Conservation (phyloP, 352 stramenopile genomes). For the Phytophthora pluvialis region DNA sequence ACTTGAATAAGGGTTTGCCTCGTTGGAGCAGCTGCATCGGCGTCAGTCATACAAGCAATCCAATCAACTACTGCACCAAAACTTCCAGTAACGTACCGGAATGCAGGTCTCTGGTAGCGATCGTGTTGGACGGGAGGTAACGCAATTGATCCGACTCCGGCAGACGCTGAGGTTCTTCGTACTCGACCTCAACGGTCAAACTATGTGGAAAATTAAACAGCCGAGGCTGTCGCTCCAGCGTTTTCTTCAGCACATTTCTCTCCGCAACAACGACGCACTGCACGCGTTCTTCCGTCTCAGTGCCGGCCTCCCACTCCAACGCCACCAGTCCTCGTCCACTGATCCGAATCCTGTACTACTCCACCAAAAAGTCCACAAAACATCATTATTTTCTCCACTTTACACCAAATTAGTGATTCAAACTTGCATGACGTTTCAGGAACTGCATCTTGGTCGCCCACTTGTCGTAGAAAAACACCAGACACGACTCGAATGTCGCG, state of each 20-base stretch:
- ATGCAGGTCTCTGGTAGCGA: conserved; percentile 50
- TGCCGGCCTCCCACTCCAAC: conserved; percentile 64
- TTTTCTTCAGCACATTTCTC: conserved; percentile 57
- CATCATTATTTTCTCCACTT: background rate
- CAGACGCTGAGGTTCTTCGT: conserved; percentile 58
- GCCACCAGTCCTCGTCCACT: conserved; percentile 55
- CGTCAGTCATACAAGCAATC: background rate
- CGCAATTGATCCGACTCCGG: conserved; percentile 63
- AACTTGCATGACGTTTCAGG: conserved; percentile 66
- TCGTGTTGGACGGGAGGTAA: conserved; percentile 52
- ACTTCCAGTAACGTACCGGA: conserved; percentile 16
- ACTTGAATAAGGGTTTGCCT: conserved; percentile 8
- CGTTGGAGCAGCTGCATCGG: conserved; percentile 7
- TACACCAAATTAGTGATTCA: background rate
- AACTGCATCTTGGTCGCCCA: conserved; percentile 69
- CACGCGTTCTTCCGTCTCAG: conserved; percentile 67
- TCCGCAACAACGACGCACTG: conserved; percentile 69
- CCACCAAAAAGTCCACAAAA: conserved; percentile 1
- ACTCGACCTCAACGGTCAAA: conserved; percentile 54
- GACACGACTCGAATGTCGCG: conserved; percentile 52
- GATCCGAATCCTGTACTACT: conserved; percentile 70
- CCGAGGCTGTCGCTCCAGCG: conserved; percentile 37
- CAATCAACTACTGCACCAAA: background rate
- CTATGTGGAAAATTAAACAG: conserved; percentile 48
- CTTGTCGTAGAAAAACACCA: conserved; percentile 80